phyloP scores from a whole-genome alignment of 139 green algal genomes.

The Chlamydomonas sp. region DNA sequence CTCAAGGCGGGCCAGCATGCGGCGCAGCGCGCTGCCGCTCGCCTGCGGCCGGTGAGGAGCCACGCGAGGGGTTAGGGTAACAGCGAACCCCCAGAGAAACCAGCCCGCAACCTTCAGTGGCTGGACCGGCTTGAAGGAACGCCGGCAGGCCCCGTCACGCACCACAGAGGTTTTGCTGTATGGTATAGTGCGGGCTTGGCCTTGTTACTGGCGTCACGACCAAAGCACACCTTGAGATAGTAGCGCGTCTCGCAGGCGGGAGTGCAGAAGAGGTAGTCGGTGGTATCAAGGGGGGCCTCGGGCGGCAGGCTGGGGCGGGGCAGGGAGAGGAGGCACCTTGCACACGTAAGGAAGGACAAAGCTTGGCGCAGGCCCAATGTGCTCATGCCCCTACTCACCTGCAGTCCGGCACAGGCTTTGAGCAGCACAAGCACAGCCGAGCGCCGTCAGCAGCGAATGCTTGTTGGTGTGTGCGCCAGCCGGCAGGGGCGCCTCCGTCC shows the following conservation, averaged over 20 bases:
- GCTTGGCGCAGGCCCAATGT: too few relatives aligned
- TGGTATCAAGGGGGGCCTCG: conserved; percentile 55
- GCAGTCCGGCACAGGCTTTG: conserved; percentile 45
- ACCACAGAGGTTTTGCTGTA: neutral
- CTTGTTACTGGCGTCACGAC: neutral
- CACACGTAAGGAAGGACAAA: too few relatives aligned
- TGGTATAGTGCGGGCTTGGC: too few relatives aligned
- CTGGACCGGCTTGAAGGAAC: neutral
- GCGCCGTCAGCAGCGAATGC: conserved; percentile 51
- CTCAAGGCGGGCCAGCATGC: conserved; percentile 77
- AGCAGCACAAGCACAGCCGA: conserved; percentile 77
- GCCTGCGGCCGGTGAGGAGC: conserved; percentile 3
- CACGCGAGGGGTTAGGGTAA: neutral
- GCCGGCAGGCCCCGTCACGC: neutral
- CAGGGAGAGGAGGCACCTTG: neutral
- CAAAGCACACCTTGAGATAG: conserved; percentile 48
- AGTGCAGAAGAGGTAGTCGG: conserved; percentile 71
- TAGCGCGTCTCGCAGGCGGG: conserved; percentile 74
- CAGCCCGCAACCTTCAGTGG: too few relatives aligned
- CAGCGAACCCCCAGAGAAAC: too few relatives aligned
- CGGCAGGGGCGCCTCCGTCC: neutral
- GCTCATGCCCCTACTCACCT: conserved; percentile 20
- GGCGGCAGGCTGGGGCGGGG: conserved; percentile 8
- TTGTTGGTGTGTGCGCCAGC: conserved; percentile 62
- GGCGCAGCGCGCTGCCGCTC: conserved; percentile 61